Evolutionary conservation across 2,329 filamentous ascomycete genomes (phyloP).

Genomic region (Coniochaeta sp.): DNA sequence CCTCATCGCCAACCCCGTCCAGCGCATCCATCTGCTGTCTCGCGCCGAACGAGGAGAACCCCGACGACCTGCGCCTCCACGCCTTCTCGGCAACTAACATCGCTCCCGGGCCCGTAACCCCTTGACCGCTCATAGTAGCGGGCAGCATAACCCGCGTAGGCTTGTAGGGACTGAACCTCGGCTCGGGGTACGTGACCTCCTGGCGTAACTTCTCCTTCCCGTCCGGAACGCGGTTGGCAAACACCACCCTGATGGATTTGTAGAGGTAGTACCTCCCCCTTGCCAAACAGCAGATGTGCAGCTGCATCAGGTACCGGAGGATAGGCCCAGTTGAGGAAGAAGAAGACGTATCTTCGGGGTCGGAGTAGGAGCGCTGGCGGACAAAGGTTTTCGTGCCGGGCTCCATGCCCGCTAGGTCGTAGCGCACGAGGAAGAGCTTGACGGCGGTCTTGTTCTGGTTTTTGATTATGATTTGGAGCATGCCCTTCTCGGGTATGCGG

Average conservation of each 20-base stretch:
- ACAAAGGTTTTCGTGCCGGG: slow-evolving; percentile 93
- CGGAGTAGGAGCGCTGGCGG: slow-evolving; percentile 86
- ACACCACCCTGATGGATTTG: slow-evolving; percentile 87
- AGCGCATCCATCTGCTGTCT: slow-evolving; percentile 9
- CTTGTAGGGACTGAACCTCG: slow-evolving; percentile 80
- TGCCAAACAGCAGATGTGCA: slow-evolving; percentile 85
- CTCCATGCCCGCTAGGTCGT: slow-evolving; percentile 88
- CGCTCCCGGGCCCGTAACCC: slow-evolving; percentile 33
- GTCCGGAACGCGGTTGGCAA: slow-evolving; percentile 92
- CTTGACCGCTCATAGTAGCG: slow-evolving; percentile 17
- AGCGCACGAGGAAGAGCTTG: slow-evolving; percentile 90
- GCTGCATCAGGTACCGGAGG: slow-evolving; percentile 81
- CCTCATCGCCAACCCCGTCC: slow-evolving; percentile 25
- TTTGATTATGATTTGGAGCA: slow-evolving; percentile 94
- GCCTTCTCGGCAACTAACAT: slow-evolving; percentile 53
- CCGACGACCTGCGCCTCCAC: slow-evolving; percentile 50
- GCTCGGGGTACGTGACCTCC: slow-evolving; percentile 84
- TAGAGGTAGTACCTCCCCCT: slow-evolving; percentile 84
- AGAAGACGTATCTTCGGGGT: slow-evolving; percentile 21
- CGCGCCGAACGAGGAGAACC: slow-evolving; percentile 29
- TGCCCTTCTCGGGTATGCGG: slow-evolving; percentile 86
- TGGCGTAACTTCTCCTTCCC: slow-evolving; percentile 89
- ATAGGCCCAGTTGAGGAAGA: slow-evolving; percentile 56
- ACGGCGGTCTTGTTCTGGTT: slow-evolving; percentile 98
- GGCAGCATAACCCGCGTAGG: slow-evolving; percentile 48